A percentile compares a stretch with the other conserved stretches of the same genome.
Evolutionary conservation across 345 rosid genomes (phyloP).

Genomic region (Excoecaria agallocha): DNA sequence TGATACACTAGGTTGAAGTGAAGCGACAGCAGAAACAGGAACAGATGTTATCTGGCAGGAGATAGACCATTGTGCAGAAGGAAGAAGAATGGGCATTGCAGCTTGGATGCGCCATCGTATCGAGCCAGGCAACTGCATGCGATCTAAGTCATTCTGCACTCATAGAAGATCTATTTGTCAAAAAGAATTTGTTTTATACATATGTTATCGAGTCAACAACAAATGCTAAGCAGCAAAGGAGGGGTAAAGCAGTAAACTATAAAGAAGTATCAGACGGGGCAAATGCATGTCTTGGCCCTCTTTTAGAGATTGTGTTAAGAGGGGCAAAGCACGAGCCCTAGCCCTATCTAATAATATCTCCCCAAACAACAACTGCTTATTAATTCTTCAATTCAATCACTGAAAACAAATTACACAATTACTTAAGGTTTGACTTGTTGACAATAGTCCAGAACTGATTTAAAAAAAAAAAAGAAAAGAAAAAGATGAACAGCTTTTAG

Average conservation of each 20-base stretch:
- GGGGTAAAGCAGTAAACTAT: background rate
- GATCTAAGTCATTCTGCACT: constrained; percentile 82
- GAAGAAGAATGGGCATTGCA: constrained; percentile 75
- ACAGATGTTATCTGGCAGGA: constrained; percentile 78
- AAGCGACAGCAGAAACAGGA: constrained; percentile 53
- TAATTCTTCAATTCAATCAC: background rate
- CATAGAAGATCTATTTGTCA: constrained; percentile 6
- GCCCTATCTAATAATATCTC: background rate
- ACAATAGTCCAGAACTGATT: background rate
- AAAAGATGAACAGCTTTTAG: background rate
- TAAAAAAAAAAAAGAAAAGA: background rate
- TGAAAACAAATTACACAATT: background rate
- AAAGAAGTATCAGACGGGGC: background rate
- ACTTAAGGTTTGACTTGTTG: background rate
- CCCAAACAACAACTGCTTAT: background rate
- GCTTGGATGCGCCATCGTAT: constrained; percentile 93
- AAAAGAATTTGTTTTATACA: background rate
- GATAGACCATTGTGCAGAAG: constrained; percentile 52
- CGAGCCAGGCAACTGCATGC: constrained; percentile 84
- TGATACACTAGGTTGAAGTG: constrained; percentile 53
- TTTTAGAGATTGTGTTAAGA: too few species aligned
- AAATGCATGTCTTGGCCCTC: too few species aligned
- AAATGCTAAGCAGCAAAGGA: background rate
- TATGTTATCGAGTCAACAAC: background rate
- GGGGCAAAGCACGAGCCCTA: too few species aligned